Percentiles rank a stretch among this genome's conserved stretches.
These are phyloP conservation scores for Garcia nutans DNA, from an alignment of 345 rosid species.

Conservation along the genomic window DNA sequence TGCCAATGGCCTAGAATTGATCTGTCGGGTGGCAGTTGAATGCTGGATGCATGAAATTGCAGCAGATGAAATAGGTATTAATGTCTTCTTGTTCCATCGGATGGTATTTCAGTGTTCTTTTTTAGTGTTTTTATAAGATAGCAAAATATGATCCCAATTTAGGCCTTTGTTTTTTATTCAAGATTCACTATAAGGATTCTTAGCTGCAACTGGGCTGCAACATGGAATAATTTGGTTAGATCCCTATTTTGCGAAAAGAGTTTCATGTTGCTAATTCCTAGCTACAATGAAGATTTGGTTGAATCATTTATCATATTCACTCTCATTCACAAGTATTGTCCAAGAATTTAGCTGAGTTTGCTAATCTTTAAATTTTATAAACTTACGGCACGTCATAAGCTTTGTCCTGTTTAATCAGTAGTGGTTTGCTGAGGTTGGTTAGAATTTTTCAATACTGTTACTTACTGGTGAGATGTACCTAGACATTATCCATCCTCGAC, in stretches of 20 bases:
- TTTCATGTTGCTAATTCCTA: neutral
- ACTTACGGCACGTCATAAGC: neutral
- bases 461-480: neutral
- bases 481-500: neutral
- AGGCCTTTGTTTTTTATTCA: neutral
- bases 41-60: too few relatives aligned
- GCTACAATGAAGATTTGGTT: neutral
- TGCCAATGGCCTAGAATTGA: neutral
- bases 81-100: neutral
- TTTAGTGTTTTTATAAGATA: neutral
- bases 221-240: neutral
- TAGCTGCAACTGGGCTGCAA: neutral
- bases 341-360: neutral
- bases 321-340: neutral
- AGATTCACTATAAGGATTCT: neutral
- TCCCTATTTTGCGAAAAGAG: neutral
- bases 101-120: neutral
- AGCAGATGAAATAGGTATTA: neutral
- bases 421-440: neutral
- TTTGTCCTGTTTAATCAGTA: neutral
- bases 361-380: neutral
- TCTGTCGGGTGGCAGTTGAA: too few relatives aligned
- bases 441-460: neutral
- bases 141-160: neutral
- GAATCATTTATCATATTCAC: neutral